These are phyloP conservation scores for Coemansia biformis DNA, from an alignment of 192 early-diverging fungal genomes.

Conservation along the genomic window DNA sequence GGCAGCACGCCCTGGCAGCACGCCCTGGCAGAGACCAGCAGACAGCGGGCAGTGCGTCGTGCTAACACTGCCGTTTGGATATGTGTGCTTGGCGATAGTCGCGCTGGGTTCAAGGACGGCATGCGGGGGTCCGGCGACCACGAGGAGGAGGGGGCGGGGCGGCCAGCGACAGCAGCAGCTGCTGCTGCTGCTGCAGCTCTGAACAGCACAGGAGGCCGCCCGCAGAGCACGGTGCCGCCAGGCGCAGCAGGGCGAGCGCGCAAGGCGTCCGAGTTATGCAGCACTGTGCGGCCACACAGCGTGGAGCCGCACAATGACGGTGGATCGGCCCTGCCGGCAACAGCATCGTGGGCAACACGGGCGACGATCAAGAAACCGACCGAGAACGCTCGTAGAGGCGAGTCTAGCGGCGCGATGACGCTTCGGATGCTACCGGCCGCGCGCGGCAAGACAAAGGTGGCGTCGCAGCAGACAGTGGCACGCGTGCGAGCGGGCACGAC, in stretches of 20 bases:
- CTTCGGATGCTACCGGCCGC: constrained; percentile 41
- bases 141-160: constrained; percentile 7
- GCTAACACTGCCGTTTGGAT: no score
- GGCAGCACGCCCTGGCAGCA: no score
- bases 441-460: constrained; percentile 18
- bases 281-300: constrained; percentile 21
- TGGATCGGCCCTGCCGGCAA: constrained; percentile 45
- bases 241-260: constrained; percentile 18
- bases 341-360: constrained; percentile 45
- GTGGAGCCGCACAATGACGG: constrained; percentile 25
- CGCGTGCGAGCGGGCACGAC: neutral
- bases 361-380: constrained; percentile 35
- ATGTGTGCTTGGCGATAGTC: no score
- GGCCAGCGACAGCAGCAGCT: no score
- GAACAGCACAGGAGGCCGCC: neutral
- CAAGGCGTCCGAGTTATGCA: constrained; percentile 20
- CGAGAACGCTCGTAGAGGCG: constrained; percentile 18
- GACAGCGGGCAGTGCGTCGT: no score
- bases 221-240: neutral
- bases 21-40: no score
- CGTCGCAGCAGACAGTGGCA: neutral
- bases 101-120: constrained; percentile 3
- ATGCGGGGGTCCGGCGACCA: neutral
- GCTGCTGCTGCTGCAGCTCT: neutral
- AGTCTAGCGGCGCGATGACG: constrained; percentile 32